Base-by-base conservation (phyloP, 1,284 basidiomycete species). In the Tilletia indica region DNA sequence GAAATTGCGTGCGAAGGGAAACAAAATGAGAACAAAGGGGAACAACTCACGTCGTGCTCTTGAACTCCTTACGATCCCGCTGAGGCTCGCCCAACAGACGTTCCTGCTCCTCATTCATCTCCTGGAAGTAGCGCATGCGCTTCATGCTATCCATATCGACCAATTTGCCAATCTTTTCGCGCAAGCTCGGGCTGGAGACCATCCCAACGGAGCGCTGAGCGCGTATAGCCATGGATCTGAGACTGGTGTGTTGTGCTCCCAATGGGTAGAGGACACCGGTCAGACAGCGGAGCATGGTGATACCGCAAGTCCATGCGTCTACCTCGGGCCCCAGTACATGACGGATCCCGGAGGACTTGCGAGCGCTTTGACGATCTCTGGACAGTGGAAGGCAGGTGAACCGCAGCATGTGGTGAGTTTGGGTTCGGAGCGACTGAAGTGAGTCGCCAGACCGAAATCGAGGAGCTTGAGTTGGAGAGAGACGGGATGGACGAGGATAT, bases 331-430 rank as follows among this genome's bases (percentile, higher is more conserved):
- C 83, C 80, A 77, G 70, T 82, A 78, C 4, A 84, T 84, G n/a
- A 87, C 84, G 2, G 83, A 83, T 4, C 87, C 87, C 2, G 86
- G 85, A 6, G 86, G 85, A 54, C 86, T 86, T 61, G 86, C 83
- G 16, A 88, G 83, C 0, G 87, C 86, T 4, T 85, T 83, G 63
- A 88, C 87, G 56, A 88, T 87, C 74, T 89, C 88, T 0, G 88
- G 88, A 54, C 86, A 86, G 72, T 87, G 86, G 75, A 87, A 87
- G 0, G 87, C 86, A 0, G 87, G 86, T 69, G 84, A 85, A 4
- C 87, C 88, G 72, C 88, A 89, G 76, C 88, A 89, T 0, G 88
- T 89, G 2, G 87, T 87, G 71, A 89, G 84, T 74, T 87, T 87
- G 3, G 88, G 85, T 73, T 87, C 85, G 70, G 86, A 86, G n/a